phyloP scores from a whole-genome alignment of 306 rosid species.

The peach (Prunus persica) region DNA sequence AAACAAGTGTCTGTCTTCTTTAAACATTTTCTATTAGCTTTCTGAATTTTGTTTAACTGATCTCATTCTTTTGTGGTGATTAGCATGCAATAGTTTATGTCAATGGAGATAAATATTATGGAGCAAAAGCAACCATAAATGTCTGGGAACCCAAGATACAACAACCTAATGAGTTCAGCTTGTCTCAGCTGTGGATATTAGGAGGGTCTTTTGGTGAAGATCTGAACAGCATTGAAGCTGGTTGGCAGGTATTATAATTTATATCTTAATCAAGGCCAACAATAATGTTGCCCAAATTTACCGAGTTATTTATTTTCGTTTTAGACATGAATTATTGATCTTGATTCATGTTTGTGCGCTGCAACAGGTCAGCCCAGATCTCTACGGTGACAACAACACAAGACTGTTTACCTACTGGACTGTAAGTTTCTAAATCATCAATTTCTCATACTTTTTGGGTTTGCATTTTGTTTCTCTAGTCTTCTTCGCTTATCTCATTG shows the following conservation, averaged over 20 bases:
- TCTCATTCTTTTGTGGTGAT: slow-evolving; percentile 1
- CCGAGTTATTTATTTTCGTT: background rate
- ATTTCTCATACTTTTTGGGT: background rate
- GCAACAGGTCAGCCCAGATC: slow-evolving; percentile 89
- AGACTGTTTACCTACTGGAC: slow-evolving; percentile 99
- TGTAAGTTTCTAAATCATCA: slow-evolving; percentile 37
- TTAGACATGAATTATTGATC: slow-evolving; percentile 1
- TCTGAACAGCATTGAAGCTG: slow-evolving; percentile 99
- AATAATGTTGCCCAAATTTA: background rate
- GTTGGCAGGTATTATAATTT: slow-evolving; percentile 80
- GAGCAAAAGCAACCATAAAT: slow-evolving; percentile 97
- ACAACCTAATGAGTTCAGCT: slow-evolving; percentile 91
- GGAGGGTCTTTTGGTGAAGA: slow-evolving; percentile 99
- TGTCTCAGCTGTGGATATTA: slow-evolving; percentile 93
- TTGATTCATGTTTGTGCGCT: slow-evolving; percentile 8
- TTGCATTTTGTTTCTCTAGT: background rate
- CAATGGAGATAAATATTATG: slow-evolving; percentile 88
- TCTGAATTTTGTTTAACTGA: background rate
- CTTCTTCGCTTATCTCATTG: background rate
- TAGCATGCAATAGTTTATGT: slow-evolving; percentile 99
- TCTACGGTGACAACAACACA: slow-evolving; percentile 93
- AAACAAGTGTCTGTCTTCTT: background rate
- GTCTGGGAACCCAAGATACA: slow-evolving; percentile 98
- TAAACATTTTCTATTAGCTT: background rate
- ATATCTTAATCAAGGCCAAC: background rate